Base-by-base conservation (phyloP, 495 filamentous ascomycete species). In the Trichoderma erinaceum region DNA sequence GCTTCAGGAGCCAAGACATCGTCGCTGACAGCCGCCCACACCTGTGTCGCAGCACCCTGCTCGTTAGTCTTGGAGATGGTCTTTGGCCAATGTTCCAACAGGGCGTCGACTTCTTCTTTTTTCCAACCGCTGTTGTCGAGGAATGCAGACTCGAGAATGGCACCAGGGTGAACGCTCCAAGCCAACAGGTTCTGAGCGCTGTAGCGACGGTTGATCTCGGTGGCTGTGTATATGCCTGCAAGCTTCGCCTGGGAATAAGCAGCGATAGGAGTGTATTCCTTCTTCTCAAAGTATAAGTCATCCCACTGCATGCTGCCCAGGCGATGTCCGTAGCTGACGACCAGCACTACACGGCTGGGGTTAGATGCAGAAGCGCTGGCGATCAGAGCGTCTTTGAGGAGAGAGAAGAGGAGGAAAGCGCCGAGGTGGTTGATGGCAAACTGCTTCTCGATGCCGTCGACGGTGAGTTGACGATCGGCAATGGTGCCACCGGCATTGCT, bases 361-460 rank as follows among this genome's bases (percentile, higher is more conserved):
- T 79, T 79, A 0, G 50, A 46, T 0, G 80, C 75, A 21, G 78
- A 78, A 1, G 76, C 71, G 27, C 69, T 71, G 15, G 74, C 66
- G 21, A 83, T 75, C 11, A 84, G 69, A 25, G 75, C 67, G 13
- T 72, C 69, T 67, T 79, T 77, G 25, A 85, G 76, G 3, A 81
- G 78, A 12, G 78, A 61, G 73, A 84, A 83, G 18, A 85, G 76
- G 15, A 84, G 76, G 74, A 82, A 85, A 58, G 84, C 81, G 0
- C 67, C 74, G 2, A 84, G 73, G 68, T 85, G 77, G 70, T 84
- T 82, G 10, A 76, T 80, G 23, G 73, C 78, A 65, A 85, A 79
- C 68, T 84, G 79, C 0, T 70, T 71, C 68, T 84, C 81, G 69
- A 78, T 78, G 29, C 77, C 79, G 63, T 85, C 81, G 8, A 63